Evolutionary conservation across 2,329 filamentous ascomycete genomes (phyloP), one percentile per base, ranked within the genome.

Genomic region (Diatrype stigma): DNA sequence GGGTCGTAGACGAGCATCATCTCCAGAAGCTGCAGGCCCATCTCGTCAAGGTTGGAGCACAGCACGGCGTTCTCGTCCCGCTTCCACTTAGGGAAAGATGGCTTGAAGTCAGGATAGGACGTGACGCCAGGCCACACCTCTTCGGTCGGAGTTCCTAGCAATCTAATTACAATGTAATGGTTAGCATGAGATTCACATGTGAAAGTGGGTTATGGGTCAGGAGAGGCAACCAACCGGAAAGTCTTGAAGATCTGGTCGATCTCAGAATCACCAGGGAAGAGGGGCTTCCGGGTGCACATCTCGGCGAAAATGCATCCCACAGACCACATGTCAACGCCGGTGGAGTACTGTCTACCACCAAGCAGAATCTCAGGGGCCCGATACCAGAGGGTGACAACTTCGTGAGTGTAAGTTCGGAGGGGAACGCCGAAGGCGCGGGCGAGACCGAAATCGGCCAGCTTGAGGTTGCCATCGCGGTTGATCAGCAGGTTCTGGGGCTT

Each of bases 201-300:
- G 38, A 46, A n/a, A 46, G 21, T 14, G 17, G 19, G 30, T 19
- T 35, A 26, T 26, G 35, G 42, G n/a, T n/a, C n/a, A n/a, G n/a
- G n/a, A 14, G 48, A 26, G 12, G 45, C 12, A 3, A 60, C 78
- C 63, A 75, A 90, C 89, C 86, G 83, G 85, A 96, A 96, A 67
- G 87, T 95, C 75, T 93, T 94, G 79, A 95, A 95, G 66, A 95
- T 95, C 71, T 95, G 90, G 65, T 95, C 90, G 71, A 95, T 95
- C 67, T 95, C 90, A 5, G 89, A 94, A 68, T 96, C 91, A 52
- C 91, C 91, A 12, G 91, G 90, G 76, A 96, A 96, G 42, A 96
- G 78, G 5, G 91, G 90, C 73, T 95, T 96, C 63, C 90, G 84
- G 2, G 91, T 96, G 72, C 90, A 95, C 92, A 96, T 96, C 72